A percentile compares a stretch with the other conserved stretches of the same genome.
phyloP scores from a whole-genome alignment of 2,329 filamentous ascomycete species.

The Bipolaris zeicola region DNA sequence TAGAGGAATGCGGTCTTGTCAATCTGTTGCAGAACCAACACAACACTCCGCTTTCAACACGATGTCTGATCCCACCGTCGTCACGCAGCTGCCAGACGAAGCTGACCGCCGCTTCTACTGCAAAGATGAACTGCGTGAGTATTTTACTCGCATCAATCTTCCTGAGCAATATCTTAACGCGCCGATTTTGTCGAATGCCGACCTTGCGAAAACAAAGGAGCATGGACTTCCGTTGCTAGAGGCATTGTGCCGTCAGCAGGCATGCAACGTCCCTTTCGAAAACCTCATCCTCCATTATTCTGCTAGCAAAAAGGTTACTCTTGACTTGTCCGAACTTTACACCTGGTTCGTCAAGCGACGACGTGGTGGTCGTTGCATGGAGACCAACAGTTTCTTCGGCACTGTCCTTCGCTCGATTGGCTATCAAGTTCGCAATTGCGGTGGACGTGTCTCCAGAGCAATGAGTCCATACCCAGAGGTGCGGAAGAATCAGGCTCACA shows the following conservation, averaged over 20 bases:
- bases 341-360: slow-evolving; percentile 52
- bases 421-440: slow-evolving; percentile 43
- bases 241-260: background rate
- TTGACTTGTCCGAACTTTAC: slow-evolving; percentile 54
- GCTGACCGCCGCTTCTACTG: too few relatives aligned
- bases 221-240: background rate
- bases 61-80: too few relatives aligned
- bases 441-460: slow-evolving; percentile 19
- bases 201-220: too few relatives aligned
- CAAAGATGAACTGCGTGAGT: too few relatives aligned
- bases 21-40: too few relatives aligned
- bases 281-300: slow-evolving; percentile 46
- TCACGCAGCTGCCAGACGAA: too few relatives aligned
- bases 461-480: slow-evolving; percentile 21
- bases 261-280: slow-evolving; percentile 6
- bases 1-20: too few relatives aligned
- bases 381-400: slow-evolving; percentile 59
- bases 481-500: slow-evolving; percentile 9
- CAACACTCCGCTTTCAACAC: too few relatives aligned
- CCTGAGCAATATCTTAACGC: too few relatives aligned
- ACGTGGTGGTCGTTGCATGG: slow-evolving; percentile 63
- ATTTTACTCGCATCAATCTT: too few relatives aligned
- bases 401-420: slow-evolving; percentile 57
- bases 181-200: too few relatives aligned
- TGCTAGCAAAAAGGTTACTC: slow-evolving; percentile 43